Percentiles rank a stretch among this genome's conserved stretches.
These are phyloP conservation scores for Xylaria sp. DNA, from an alignment of 2,329 filamentous ascomycete genomes.

Conservation along the genomic window DNA sequence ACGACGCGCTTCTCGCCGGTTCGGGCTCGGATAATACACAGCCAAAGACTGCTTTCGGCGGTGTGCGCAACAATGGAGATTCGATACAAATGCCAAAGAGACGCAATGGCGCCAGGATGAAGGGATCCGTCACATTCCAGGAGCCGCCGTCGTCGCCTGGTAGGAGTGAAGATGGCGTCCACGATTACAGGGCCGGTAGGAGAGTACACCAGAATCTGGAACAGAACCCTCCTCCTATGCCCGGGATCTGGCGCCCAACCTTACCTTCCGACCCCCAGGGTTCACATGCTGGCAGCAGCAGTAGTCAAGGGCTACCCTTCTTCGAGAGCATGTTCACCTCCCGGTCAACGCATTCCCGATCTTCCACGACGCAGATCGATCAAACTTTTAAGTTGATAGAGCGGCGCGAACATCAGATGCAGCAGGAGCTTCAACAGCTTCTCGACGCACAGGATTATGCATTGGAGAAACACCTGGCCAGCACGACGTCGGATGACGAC, in stretches of 20 bases:
- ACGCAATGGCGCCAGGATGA: slow-evolving; percentile 15
- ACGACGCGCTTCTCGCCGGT: slow-evolving; percentile 25
- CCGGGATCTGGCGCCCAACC: slow-evolving; percentile 24
- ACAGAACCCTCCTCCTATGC: slow-evolving; percentile 6
- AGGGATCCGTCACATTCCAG: slow-evolving; percentile 23
- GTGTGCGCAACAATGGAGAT: neutral
- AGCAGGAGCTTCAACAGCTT: slow-evolving; percentile 52
- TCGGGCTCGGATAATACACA: neutral
- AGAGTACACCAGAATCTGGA: slow-evolving; percentile 3
- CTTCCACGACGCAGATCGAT: slow-evolving; percentile 23
- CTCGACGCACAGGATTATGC: slow-evolving; percentile 55
- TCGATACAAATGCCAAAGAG: neutral
- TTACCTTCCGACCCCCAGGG: slow-evolving; percentile 18
- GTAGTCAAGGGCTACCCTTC: slow-evolving; percentile 22
- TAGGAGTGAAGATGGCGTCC: slow-evolving; percentile 10
- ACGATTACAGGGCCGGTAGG: slow-evolving; percentile 11
- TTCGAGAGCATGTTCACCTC: slow-evolving; percentile 28
- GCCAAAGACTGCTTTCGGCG: neutral
- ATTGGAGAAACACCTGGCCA: slow-evolving; percentile 38
- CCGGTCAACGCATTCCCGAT: slow-evolving; percentile 19
- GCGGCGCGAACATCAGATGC: slow-evolving; percentile 47
- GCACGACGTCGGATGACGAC: slow-evolving; percentile 14
- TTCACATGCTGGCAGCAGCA: slow-evolving; percentile 6
- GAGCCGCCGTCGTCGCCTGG: slow-evolving; percentile 11
- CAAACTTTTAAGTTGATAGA: slow-evolving; percentile 31